Base-by-base conservation (phyloP, 768 basidiomycete species). In the Megacollybia marginata region DNA sequence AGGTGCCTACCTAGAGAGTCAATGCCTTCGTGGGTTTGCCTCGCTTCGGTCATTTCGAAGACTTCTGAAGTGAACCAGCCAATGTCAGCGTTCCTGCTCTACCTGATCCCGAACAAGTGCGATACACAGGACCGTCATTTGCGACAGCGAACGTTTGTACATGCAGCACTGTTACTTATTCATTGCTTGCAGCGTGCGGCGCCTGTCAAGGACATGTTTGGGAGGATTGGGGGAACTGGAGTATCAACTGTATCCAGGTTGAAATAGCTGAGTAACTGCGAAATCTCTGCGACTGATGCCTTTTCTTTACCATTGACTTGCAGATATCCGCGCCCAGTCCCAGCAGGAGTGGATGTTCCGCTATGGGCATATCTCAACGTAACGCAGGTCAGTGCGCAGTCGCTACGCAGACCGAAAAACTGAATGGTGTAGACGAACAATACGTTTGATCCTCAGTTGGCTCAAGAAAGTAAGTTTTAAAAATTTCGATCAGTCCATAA, bases 81-180 rank as follows among this genome's bases (percentile, higher is more conserved):
- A 28, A 28, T 28, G 23, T 28, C 23, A 28, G 23, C 6, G 23
- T 28, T 28, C 23, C 65, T 50, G 6, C 64, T 6, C 23, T 28
- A 28, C 23, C 23, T 28, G 62, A 82, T 31, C 74, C 75, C 3
- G 5, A 16, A 0, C 54, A 49, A 33, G 68, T 56, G 12, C 68
- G 74, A 52, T 81, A 81, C 55, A 49, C 62, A 12, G 73, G 71
- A 1, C 78, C 79, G 5, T 52, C 50, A 2, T 47, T 55, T n/a
- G 46, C 50, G 0, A 34, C 62, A 18, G 72, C 73, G 8, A 65
- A 70, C 47, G 40, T 52, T 2, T 85, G 83, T 54, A 55, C 61
- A 50, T 85, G 83, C 56, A 83, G 71, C 57, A 69, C 78, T 1
- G 74, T 83, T 16, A 73, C 73, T 28, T 85, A 85, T 55, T 75